A percentile compares a stretch with the other conserved stretches of the same genome.
phyloP scores from a whole-genome alignment of 2,329 filamentous ascomycete genomes.

The Fusarium torreyae region DNA sequence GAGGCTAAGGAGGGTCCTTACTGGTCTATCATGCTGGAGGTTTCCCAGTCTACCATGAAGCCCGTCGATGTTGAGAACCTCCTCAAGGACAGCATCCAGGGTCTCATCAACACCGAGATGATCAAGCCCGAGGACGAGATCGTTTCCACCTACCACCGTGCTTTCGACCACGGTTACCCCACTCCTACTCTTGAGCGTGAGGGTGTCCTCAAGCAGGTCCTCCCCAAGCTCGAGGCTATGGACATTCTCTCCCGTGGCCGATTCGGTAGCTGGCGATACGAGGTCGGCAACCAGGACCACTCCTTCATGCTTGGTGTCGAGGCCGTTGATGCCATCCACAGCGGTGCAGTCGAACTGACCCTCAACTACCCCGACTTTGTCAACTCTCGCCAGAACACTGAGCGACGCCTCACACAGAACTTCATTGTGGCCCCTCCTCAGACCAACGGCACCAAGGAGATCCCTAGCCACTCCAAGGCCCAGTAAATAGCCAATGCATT shows the following conservation, averaged over 20 bases:
- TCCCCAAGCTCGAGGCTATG: slow-evolving; percentile 91
- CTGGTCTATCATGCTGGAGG: slow-evolving; percentile 99
- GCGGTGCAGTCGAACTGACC: slow-evolving; percentile 90
- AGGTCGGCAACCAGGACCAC: slow-evolving; percentile 97
- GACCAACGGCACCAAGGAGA: slow-evolving; percentile 54
- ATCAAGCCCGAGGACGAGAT: slow-evolving; percentile 92
- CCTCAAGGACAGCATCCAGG: slow-evolving; percentile 92
- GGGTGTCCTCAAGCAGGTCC: slow-evolving; percentile 90
- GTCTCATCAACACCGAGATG: slow-evolving; percentile 98
- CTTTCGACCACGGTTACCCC: slow-evolving; percentile 98
- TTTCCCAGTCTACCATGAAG: slow-evolving; percentile 97
- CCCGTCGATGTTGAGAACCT: slow-evolving; percentile 89
- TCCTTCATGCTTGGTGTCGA: slow-evolving; percentile 98
- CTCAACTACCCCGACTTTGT: slow-evolving; percentile 98
- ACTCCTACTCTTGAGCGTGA: slow-evolving; percentile 96
- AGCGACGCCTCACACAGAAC: slow-evolving; percentile 61
- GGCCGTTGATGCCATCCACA: slow-evolving; percentile 90
- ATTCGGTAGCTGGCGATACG: slow-evolving; percentile 98
- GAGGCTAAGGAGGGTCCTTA: slow-evolving; percentile 91
- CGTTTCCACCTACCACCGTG: slow-evolving; percentile 97
- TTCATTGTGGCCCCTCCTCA: slow-evolving; percentile 58
- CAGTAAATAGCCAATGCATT: slow-evolving; percentile 50
- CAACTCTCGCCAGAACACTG: slow-evolving; percentile 79
- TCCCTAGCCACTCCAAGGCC: slow-evolving; percentile 59
- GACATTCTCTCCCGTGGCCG: slow-evolving; percentile 96